phyloP scores from a whole-genome alignment of 768 basidiomycete species.

The Chlorophyllum brunneum region DNA sequence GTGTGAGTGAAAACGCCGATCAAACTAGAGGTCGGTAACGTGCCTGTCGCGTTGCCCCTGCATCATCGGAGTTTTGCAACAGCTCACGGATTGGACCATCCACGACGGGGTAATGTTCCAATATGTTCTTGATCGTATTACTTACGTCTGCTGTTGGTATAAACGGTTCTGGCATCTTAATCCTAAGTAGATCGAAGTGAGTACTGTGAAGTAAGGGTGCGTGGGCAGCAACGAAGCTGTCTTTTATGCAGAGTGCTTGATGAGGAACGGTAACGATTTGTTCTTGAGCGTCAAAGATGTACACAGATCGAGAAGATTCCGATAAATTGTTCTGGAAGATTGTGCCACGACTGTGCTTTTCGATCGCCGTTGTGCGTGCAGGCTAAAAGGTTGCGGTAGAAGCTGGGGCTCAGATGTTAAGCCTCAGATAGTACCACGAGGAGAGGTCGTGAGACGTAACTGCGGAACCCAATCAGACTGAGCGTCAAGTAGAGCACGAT shows the following conservation, averaged over 20 bases:
- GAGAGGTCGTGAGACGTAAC: no score
- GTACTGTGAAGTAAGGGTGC: not conserved
- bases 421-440: conserved; percentile 1
- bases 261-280: no score
- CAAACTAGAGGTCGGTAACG: not conserved
- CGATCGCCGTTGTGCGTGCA: no score
- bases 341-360: not conserved
- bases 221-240: not conserved
- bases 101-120: conserved; percentile 39
- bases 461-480: no score
- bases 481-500: no score
- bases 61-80: conserved; percentile 47
- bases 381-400: not conserved
- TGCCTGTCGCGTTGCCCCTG: conserved; percentile 38
- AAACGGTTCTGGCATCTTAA: conserved; percentile 5
- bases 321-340: not conserved
- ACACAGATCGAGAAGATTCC: no score
- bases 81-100: conserved; percentile 40
- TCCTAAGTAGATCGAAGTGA: not conserved
- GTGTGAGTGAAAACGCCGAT: not conserved
- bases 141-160: not conserved
- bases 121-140: conserved; percentile 21
- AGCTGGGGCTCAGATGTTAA: not conserved
- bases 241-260: not conserved
- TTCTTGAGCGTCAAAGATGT: no score